A percentile compares a stretch with the other conserved stretches of the same genome.
Evolutionary conservation across 2,329 filamentous ascomycete species (phyloP).

Genomic region (Rachicladosporium sp.): DNA sequence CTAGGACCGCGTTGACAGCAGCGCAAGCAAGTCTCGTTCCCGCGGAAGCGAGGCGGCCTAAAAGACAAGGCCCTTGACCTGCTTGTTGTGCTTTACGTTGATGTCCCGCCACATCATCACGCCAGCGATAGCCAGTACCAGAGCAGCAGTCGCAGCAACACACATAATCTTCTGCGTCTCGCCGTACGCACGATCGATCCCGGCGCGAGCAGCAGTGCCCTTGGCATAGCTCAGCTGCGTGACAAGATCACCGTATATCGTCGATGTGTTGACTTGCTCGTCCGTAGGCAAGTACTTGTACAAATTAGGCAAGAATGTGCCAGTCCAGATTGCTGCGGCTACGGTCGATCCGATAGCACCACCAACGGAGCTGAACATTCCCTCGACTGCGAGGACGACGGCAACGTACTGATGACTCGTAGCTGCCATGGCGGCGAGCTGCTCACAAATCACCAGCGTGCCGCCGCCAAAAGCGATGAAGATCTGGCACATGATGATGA

Average conservation of each 20-base stretch:
- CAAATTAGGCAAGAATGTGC: conserved; percentile 12
- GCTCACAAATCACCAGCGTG: conserved; percentile 44
- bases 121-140: conserved; percentile 17
- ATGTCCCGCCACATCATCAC: conserved; percentile 23
- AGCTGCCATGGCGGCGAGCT: conserved; percentile 49
- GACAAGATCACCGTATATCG: conserved; percentile 26
- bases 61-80: conserved; percentile 24
- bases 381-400: conserved; percentile 13
- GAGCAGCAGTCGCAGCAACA: conserved; percentile 23
- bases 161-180: conserved; percentile 34
- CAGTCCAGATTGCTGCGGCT: conserved; percentile 16
- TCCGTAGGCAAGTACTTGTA: conserved; percentile 8
- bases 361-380: conserved; percentile 20
- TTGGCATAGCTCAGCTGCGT: conserved; percentile 29
- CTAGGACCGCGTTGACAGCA: too few relatives aligned
- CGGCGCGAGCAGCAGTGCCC: conserved; percentile 29
- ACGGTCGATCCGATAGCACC: conserved; percentile 42
- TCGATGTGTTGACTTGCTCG: conserved; percentile 12
- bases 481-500: conserved; percentile 41
- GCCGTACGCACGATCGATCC: conserved; percentile 35
- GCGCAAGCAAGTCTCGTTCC: too few relatives aligned
- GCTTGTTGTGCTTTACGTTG: conserved; percentile 22
- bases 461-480: conserved; percentile 42
- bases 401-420: conserved; percentile 15
- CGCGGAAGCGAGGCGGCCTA: conserved; percentile 5